Evolutionary conservation across 2,329 filamentous ascomycete species (phyloP), one percentile per base, ranked within the genome.

Genomic region (Cadophora gregata): DNA sequence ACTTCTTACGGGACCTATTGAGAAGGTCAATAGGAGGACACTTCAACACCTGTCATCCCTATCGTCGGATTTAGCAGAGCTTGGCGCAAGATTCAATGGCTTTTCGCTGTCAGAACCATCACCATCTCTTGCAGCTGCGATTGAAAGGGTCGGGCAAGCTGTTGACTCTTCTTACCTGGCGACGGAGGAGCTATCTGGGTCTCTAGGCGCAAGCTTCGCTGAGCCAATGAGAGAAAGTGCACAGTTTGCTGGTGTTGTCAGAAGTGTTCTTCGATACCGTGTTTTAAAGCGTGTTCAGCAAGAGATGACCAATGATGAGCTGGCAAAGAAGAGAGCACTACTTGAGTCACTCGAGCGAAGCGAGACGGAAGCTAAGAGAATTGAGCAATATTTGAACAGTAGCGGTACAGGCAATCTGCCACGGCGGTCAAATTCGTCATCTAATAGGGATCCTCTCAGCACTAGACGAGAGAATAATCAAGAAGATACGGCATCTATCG

Each of bases 171-270:
- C 96, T 0, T 99, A 98, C 77, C 94, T 99, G 71, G 93, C 93
- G 10, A 98, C 95, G 0, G 93, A 97, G 74, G 96, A 99, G 77
- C 83, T 99, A 3, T 94, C 94, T 0, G 89, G 88, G 1, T 91
- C 91, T 0, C 82, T 99, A n/a, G 94, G 94, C 24, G 94, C 95
- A 38, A 96, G 89, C 71, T 99, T 99, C 76, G 93, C 96, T 0
- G 96, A 99, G 76, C 96, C 96, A 0, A 97, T 99, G 93, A 88
- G 96, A 64, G 96, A 99, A 80, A 97, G 93, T 75, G 94, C 96
- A 14, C 96, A 99, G 76, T 99, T 99, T 78, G 96, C 96, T 0
- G 93, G 96, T 12, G 93, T 99, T 0, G 96, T 99, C 3, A 88
- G 94, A 50, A 92, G 84, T 71, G 95, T 99, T 38, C 82, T 99